Conservation (phyloP, 805 yeast genomes). For the Candida vartiovaarae region DNA sequence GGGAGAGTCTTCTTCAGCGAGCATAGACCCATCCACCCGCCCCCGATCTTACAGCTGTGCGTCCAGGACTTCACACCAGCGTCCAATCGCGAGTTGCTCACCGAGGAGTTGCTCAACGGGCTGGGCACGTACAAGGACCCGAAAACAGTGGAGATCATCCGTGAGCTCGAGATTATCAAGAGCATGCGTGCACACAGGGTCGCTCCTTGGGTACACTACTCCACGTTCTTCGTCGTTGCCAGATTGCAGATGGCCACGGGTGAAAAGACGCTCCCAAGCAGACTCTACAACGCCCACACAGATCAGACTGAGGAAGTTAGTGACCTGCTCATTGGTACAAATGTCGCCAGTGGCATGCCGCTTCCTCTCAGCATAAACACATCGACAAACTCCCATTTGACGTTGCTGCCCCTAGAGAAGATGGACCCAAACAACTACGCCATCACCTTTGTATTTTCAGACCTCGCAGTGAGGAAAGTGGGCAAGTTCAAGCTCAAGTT, state of each 20-base stretch:
- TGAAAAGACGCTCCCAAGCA: neutral
- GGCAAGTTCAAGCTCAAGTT: constrained; percentile 23
- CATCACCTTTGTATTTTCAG: constrained; percentile 26
- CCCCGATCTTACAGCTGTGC: constrained; percentile 24
- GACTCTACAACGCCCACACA: constrained; percentile 5
- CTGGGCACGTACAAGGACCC: constrained; percentile 8
- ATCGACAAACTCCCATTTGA: constrained; percentile 8
- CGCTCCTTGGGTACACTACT: constrained; percentile 23
- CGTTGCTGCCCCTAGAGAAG: constrained; percentile 12
- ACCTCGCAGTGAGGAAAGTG: constrained; percentile 23
- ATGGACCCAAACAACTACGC: constrained; percentile 16
- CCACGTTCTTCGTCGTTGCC: constrained; percentile 22
- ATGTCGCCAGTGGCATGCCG: constrained; percentile 22
- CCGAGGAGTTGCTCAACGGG: constrained; percentile 7
- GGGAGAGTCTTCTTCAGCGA: constrained; percentile 21
- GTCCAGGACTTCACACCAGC: constrained; percentile 10
- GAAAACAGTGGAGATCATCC: constrained; percentile 13
- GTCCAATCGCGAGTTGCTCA: constrained; percentile 4
- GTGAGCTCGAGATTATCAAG: constrained; percentile 16
- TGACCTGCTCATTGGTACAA: constrained; percentile 19
- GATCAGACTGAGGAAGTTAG: constrained; percentile 7
- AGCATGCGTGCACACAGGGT: constrained; percentile 13
- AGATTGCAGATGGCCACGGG: constrained; percentile 5
- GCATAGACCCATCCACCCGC: constrained; percentile 28
- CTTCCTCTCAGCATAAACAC: constrained; percentile 13